Evolutionary conservation across 805 yeast genomes (phyloP), one percentile per base, ranked within the genome.

Genomic region (Candida vaughaniae): DNA sequence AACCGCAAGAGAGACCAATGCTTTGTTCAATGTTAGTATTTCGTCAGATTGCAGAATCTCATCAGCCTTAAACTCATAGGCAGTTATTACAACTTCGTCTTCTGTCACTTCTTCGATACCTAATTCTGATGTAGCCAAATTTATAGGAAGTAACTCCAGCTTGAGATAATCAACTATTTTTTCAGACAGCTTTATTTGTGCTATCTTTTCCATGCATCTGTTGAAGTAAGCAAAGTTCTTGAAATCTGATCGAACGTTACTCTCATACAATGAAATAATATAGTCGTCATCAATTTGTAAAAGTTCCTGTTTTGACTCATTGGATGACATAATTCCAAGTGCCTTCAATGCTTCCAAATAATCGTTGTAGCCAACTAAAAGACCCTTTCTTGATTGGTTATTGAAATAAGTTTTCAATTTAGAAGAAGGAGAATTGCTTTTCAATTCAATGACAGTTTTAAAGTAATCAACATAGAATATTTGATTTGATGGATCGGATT

Each of bases 11-110:
- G 89, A 74, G 17, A 78, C 61, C 29, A 85, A 59, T 1, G 89
- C 79, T 39, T 82, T 69, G 31, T 77, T 73, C 29, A 67, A 52
- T 36, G 67, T 59, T 33, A 52, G 41, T 22, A 75, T 45, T 25
- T 60, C 65, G 27, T 51, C 49, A 6, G 49, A 38, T 15, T 60
- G 58, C 2, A 62, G 49, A 4, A 42, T 16, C 39, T 85, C 95
- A 28, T 75, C 75, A 2, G 71, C 51, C 41, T 80, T 79, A 29
- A 83, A 68, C 39, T 83, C 80, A 51, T 77, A 85, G 0, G 95
- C 90, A 1, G 95, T 83, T 19, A 79, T 69, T 3, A 87, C 75
- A 29, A 85, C 78, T 44, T 85, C 93, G 52, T 69, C 74, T 39
- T 69, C 74, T 11, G 74, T 69, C 23, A 66, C 58, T 34, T 64